Base-by-base conservation (phyloP, 495 filamentous ascomycete genomes). In the Entonaema liquescens region DNA sequence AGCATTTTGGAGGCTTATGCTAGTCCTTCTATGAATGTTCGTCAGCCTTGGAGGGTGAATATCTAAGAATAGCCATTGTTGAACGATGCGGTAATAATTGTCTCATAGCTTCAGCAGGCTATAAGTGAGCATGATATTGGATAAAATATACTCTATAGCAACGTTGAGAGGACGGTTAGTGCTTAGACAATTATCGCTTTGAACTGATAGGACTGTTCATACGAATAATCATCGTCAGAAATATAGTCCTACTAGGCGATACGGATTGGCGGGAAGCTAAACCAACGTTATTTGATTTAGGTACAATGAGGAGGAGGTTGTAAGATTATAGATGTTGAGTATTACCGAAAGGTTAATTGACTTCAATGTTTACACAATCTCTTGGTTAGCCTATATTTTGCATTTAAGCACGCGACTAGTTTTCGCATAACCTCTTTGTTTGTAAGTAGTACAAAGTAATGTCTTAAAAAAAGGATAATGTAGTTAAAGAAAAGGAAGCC, bases 21-120 rank as follows among this genome's bases (percentile, higher is more conserved):
- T 36, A 7, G 9, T n/a, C 35, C 25, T 11, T 64, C 38, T 11
- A 40, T 9, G 17, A 42, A 42, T 11, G n/a, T 29, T 29, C 49
- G 21, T 42, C 53, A 65, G 67, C 55, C 44, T 65, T 49, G 38
- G 28, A 50, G 55, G 29, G 42, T 29, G 47, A 55, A 21, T 50
- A 56, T 42, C 62, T 53, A 66, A 59, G 62, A 71, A 71, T 71
- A 71, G 52, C 15, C 52, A 6, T 53, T 21, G 11, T 29, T 40
- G 15, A 28, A 36, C 5, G 67, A 50, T 12, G 38, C 50, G 26
- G 25, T 4, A 35, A 57, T 56, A 33, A 28, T 59, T 13, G 23
- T 29, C n/a, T 17, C 58, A 19, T 3, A 13, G 2, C 17, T 36
- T 26, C 19, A 49, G 31, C 25, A 26, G 26, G 17, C 31, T 11